Conservation (phyloP, 371 early-diverging fungal species). For the Syncephalis plumigaleata region DNA sequence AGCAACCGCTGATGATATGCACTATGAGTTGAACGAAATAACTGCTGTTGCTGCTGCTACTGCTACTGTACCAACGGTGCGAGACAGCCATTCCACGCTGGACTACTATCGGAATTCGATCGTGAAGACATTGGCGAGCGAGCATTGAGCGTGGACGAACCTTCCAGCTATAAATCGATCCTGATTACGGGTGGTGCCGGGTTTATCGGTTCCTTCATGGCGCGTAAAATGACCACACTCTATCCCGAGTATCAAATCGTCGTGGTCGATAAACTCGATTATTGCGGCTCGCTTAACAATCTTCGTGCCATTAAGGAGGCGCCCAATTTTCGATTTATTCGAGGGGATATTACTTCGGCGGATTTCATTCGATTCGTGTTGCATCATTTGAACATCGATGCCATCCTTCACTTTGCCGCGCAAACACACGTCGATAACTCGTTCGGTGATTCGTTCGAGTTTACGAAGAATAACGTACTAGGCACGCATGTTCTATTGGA, state of each 20-base stretch:
- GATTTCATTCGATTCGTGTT: slow-evolving; percentile 52
- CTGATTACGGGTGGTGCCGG: slow-evolving; percentile 81
- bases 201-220: slow-evolving; percentile 57
- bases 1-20: no score
- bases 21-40: no score
- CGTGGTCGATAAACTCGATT: slow-evolving; percentile 66
- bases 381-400: slow-evolving; percentile 50
- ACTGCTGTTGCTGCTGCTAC: no score
- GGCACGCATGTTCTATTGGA: slow-evolving; percentile 79
- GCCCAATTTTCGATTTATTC: slow-evolving; percentile 47
- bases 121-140: slow-evolving; percentile 1
- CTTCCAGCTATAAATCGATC: slow-evolving; percentile 19
- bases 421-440: slow-evolving; percentile 83
- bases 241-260: slow-evolving; percentile 55
- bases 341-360: slow-evolving; percentile 56
- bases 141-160: neutral
- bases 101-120: neutral
- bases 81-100: slow-evolving; percentile 10
- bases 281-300: slow-evolving; percentile 55
- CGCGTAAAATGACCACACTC: slow-evolving; percentile 32
- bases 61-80: slow-evolving; percentile 30
- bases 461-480: slow-evolving; percentile 69
- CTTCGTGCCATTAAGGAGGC: slow-evolving; percentile 27
- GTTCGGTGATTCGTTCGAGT: slow-evolving; percentile 71
- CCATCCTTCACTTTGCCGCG: slow-evolving; percentile 69